phyloP scores from a whole-genome alignment of 1,284 basidiomycete species.

The Moniliella sp. region DNA sequence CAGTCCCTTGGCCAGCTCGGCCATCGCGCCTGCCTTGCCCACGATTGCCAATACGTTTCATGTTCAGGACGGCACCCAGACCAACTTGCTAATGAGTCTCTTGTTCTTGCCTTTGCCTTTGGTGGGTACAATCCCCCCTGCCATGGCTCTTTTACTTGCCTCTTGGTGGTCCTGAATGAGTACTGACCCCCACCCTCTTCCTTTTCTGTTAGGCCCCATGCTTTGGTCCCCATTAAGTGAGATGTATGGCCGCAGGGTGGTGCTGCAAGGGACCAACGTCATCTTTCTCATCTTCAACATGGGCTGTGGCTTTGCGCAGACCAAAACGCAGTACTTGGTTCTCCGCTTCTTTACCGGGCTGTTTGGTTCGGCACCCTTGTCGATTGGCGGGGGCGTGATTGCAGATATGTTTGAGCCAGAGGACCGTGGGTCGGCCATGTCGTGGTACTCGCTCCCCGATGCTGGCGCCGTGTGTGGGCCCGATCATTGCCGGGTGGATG shows the following conservation, averaged over 20 bases:
- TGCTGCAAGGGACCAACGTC: conserved; percentile 16
- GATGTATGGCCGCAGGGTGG: conserved; percentile 35
- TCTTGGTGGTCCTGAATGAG: no score
- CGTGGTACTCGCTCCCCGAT: conserved; percentile 40
- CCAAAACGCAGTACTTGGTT: conserved; percentile 4
- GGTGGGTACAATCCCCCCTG: background rate
- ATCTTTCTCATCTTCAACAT: conserved; percentile 14
- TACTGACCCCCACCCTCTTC: background rate
- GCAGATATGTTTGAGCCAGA: conserved; percentile 51
- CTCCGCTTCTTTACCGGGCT: conserved; percentile 21
- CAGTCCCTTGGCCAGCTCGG: conserved; percentile 17
- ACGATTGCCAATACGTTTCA: conserved; percentile 11
- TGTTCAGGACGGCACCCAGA: conserved; percentile 6
- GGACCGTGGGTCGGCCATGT: conserved; percentile 19
- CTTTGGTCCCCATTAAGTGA: conserved; percentile 40
- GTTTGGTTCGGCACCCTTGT: conserved; percentile 26
- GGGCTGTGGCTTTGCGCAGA: conserved; percentile 3
- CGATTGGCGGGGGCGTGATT: conserved; percentile 43
- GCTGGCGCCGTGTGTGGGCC: conserved; percentile 13
- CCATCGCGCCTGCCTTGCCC: conserved; percentile 23
- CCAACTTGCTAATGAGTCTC: conserved; percentile 11
- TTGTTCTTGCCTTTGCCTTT: conserved; percentile 1
- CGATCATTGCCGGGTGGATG: conserved; percentile 40
- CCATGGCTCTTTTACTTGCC: no score
- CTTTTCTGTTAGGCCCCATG: conserved; percentile 10